Evolutionary conservation across 371 early-diverging fungal genomes (phyloP).

Genomic region (Mucor saturninus): DNA sequence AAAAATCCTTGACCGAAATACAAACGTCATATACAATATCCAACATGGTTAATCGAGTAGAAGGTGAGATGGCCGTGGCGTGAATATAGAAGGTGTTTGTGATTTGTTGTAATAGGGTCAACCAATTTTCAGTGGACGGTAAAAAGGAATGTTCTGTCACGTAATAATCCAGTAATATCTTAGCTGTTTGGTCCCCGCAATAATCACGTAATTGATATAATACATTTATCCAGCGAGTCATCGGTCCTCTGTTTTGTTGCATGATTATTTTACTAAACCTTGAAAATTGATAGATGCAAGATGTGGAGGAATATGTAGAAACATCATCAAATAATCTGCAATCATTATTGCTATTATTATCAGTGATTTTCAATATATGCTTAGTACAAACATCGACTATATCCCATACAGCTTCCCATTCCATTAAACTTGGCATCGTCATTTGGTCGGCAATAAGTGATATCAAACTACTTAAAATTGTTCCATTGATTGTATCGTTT

Average conservation of each 20-base stretch:
- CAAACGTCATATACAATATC: slow-evolving; percentile 61
- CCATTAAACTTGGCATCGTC: slow-evolving; percentile 36
- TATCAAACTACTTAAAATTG: slow-evolving; percentile 30
- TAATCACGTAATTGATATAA: slow-evolving; percentile 61
- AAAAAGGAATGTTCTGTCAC: slow-evolving; percentile 64
- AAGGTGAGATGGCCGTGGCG: slow-evolving; percentile 20
- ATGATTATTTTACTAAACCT: slow-evolving; percentile 33
- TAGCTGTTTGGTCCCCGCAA: slow-evolving; percentile 61
- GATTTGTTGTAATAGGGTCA: slow-evolving; percentile 58
- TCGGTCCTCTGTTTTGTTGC: slow-evolving; percentile 41
- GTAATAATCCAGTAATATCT: slow-evolving; percentile 62
- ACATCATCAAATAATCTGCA: slow-evolving; percentile 16
- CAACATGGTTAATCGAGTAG: slow-evolving; percentile 57
- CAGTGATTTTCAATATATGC: slow-evolving; percentile 28
- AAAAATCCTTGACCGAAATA: slow-evolving; percentile 62
- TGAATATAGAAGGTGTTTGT: slow-evolving; percentile 62
- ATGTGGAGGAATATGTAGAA: background rate
- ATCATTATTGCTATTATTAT: slow-evolving; percentile 25
- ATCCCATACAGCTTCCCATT: slow-evolving; percentile 57
- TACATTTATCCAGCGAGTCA: slow-evolving; percentile 59
- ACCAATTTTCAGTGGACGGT: slow-evolving; percentile 70
- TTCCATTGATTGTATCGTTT: slow-evolving; percentile 30
- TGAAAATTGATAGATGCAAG: slow-evolving; percentile 29
- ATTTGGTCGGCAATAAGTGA: slow-evolving; percentile 21
- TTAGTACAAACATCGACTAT: slow-evolving; percentile 37